Evolutionary conservation across 2,329 filamentous ascomycete genomes (phyloP).

Genomic region (Alternaria gaisen): DNA sequence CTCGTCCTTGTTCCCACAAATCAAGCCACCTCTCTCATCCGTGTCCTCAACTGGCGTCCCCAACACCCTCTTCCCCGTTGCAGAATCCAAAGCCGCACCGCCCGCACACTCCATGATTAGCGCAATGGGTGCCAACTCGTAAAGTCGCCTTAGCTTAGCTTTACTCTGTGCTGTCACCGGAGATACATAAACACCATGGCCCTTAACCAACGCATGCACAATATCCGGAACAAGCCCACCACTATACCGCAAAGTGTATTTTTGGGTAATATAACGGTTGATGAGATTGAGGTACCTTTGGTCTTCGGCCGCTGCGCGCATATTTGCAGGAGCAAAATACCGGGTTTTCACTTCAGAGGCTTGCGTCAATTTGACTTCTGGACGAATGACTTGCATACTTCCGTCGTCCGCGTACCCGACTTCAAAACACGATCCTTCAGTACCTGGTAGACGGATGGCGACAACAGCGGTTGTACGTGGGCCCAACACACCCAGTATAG

Average conservation of each 20-base stretch:
- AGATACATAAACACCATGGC: conserved; percentile 68
- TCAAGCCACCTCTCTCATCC: conserved; percentile 44
- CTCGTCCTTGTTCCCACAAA: conserved; percentile 44
- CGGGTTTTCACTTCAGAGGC: conserved; percentile 54
- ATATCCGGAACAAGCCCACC: conserved; percentile 70
- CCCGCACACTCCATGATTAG: conserved; percentile 69
- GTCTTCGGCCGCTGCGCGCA: conserved; percentile 65
- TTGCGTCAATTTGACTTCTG: conserved; percentile 16
- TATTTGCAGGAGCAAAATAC: conserved; percentile 71
- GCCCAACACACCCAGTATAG: conserved; percentile 48
- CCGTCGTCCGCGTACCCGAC: conserved; percentile 53
- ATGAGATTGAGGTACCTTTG: conserved; percentile 61
- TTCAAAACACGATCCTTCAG: conserved; percentile 59
- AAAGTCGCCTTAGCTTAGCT: conserved; percentile 67
- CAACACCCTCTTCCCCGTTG: conserved; percentile 34
- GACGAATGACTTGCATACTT: conserved; percentile 55
- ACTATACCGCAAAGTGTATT: conserved; percentile 68
- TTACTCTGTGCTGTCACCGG: conserved; percentile 62
- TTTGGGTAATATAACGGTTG: conserved; percentile 59
- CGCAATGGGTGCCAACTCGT: conserved; percentile 68
- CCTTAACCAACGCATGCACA: conserved; percentile 67
- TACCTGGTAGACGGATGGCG: conserved; percentile 60
- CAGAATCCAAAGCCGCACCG: conserved; percentile 63
- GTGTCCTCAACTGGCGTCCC: conserved; percentile 33
- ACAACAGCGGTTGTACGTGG: conserved; percentile 58